Conservation (phyloP, 345 rosid genomes). For the Eucalyptus virginea region DNA sequence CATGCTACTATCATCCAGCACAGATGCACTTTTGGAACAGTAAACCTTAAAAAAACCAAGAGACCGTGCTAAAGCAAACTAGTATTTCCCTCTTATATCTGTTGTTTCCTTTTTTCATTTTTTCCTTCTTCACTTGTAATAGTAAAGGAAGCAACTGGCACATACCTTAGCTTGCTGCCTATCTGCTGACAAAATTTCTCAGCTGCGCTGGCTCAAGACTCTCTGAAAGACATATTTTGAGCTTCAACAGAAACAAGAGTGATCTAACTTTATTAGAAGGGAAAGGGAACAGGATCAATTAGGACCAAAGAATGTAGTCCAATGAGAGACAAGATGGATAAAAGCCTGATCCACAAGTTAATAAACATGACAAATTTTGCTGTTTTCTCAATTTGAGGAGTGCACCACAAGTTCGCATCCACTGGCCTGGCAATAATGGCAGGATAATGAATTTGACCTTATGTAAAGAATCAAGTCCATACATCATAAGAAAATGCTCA, state of each 20-base stretch:
- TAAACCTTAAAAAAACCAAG: slow-evolving; percentile 11
- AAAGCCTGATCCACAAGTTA: background rate
- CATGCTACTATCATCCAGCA: background rate
- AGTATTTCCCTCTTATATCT: background rate
- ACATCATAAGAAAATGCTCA: background rate
- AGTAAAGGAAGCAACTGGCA: background rate
- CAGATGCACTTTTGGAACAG: background rate
- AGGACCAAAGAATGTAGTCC: background rate
- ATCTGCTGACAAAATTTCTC: background rate
- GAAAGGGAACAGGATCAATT: background rate
- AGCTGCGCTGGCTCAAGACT: background rate
- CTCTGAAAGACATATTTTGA: background rate
- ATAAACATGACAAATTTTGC: background rate
- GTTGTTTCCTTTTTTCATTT: background rate
- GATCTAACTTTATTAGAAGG: background rate
- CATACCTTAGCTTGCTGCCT: background rate
- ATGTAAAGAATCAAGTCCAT: background rate
- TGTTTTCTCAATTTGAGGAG: background rate
- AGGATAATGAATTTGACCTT: background rate
- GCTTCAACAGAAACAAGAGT: background rate
- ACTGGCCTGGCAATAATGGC: background rate
- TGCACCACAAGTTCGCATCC: background rate
- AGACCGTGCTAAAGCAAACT: background rate
- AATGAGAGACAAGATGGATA: background rate
- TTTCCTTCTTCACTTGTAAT: background rate